Percentiles rank a stretch among this genome's conserved stretches.
phyloP scores from a whole-genome alignment of 2,329 filamentous ascomycete species.

The Epicoccum nigrum region DNA sequence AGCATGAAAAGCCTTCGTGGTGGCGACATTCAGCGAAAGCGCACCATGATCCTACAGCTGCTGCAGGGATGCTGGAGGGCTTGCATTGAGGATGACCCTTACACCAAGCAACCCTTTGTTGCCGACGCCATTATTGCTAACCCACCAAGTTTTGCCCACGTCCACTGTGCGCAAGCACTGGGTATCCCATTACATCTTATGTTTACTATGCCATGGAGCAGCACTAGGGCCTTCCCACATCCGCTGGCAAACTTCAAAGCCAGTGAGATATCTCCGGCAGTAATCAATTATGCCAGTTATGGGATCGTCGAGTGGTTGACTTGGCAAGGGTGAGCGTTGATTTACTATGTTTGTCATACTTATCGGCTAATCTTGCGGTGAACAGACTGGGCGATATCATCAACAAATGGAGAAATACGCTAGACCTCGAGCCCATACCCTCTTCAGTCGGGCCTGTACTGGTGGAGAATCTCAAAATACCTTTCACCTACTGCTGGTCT shows the following conservation, averaged over 20 bases:
- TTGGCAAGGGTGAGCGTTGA: conserved; percentile 58
- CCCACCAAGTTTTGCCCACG: conserved; percentile 75
- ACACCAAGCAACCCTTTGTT: conserved; percentile 68
- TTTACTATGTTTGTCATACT: too few species aligned
- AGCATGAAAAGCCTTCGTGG: conserved; percentile 28
- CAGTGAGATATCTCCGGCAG: conserved; percentile 35
- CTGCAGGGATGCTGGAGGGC: conserved; percentile 41
- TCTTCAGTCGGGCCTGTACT: conserved; percentile 47
- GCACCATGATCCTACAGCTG: conserved; percentile 33
- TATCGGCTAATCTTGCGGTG: too few species aligned
- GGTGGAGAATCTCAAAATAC: conserved; percentile 46
- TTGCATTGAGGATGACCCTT: conserved; percentile 47
- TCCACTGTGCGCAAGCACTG: conserved; percentile 74
- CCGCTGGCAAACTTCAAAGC: conserved; percentile 55
- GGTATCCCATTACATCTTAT: conserved; percentile 78
- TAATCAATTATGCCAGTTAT: conserved; percentile 54
- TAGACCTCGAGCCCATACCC: conserved; percentile 51
- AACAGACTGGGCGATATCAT: conserved; percentile 57
- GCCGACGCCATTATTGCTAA: conserved; percentile 81
- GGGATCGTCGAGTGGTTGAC: conserved; percentile 55
- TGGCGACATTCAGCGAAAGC: conserved; percentile 44
- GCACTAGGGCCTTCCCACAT: conserved; percentile 55
- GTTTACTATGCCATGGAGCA: conserved; percentile 72
- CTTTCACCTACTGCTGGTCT: conserved; percentile 56
- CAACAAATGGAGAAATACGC: conserved; percentile 50